Conservation (phyloP, 2,329 filamentous ascomycete species). For the Paraconiothyrium brasiliense region DNA sequence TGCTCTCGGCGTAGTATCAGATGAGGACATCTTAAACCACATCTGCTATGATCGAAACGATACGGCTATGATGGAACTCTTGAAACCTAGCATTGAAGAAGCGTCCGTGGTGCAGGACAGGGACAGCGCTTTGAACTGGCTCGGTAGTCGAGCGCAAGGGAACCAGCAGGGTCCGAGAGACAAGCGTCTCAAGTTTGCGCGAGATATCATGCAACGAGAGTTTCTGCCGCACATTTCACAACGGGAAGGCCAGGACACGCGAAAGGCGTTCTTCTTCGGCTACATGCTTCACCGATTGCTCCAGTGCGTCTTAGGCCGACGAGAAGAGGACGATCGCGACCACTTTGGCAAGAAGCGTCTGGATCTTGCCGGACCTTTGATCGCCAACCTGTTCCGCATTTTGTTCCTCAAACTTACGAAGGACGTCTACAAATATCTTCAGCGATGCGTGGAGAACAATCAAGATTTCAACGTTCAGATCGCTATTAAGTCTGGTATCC, state of each 20-base stretch:
- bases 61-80: conserved; percentile 95
- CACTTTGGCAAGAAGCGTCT: conserved; percentile 99
- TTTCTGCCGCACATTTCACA: conserved; percentile 97
- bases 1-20: conserved; percentile 92
- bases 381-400: conserved; percentile 95
- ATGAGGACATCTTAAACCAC: conserved; percentile 97
- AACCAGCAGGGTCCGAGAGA: conserved; percentile 77
- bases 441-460: conserved; percentile 88
- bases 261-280: conserved; percentile 97
- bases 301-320: conserved; percentile 89
- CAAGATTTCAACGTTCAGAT: conserved; percentile 90
- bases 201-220: conserved; percentile 96
- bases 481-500: conserved; percentile 87
- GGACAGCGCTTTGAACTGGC: conserved; percentile 93
- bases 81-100: conserved; percentile 97
- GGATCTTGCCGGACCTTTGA: conserved; percentile 90
- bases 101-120: conserved; percentile 95
- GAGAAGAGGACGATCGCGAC: conserved; percentile 96
- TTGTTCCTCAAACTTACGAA: conserved; percentile 91
- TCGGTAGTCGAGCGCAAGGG: conserved; percentile 88
- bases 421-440: conserved; percentile 89
- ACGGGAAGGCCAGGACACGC: conserved; percentile 89
- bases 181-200: conserved; percentile 89
- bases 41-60: conserved; percentile 97
- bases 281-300: conserved; percentile 98